Conservation (phyloP, 495 filamentous ascomycete species). For the Hypoxylon trugodes region DNA sequence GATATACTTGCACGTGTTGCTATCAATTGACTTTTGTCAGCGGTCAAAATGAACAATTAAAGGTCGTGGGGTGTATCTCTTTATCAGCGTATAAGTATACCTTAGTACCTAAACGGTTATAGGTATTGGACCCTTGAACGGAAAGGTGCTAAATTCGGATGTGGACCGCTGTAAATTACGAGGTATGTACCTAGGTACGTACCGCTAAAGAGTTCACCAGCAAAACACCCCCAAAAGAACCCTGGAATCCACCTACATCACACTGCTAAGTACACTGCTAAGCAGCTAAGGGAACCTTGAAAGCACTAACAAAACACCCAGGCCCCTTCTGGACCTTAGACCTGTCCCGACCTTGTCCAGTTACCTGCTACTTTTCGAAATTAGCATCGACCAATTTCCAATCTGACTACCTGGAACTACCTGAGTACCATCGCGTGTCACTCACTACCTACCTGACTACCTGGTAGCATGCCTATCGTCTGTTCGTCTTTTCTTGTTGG, state of each 20-base stretch:
- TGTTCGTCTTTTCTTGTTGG: slow-evolving; percentile 31
- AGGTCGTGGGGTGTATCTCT: background rate
- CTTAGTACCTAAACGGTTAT: background rate
- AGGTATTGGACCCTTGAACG: background rate
- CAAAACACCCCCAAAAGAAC: background rate
- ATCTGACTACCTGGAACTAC: slow-evolving; percentile 17
- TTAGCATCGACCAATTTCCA: slow-evolving; percentile 41
- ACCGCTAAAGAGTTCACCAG: background rate
- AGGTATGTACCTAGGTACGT: no score
- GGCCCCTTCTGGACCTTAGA: slow-evolving; percentile 7
- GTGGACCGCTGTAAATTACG: background rate
- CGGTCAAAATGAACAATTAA: background rate
- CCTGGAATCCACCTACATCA: background rate
- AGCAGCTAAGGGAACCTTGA: no score
- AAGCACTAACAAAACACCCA: background rate
- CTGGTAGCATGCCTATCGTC: slow-evolving; percentile 38
- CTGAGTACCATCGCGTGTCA: slow-evolving; percentile 18
- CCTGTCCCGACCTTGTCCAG: slow-evolving; percentile 4
- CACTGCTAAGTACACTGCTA: no score
- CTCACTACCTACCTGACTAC: background rate
- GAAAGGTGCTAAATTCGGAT: background rate
- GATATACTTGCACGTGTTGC: background rate
- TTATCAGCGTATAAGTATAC: background rate
- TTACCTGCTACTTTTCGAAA: slow-evolving; percentile 37
- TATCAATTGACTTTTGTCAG: background rate